Conservation (phyloP, 1,139 yeast genomes). For the Pichia sp. region DNA sequence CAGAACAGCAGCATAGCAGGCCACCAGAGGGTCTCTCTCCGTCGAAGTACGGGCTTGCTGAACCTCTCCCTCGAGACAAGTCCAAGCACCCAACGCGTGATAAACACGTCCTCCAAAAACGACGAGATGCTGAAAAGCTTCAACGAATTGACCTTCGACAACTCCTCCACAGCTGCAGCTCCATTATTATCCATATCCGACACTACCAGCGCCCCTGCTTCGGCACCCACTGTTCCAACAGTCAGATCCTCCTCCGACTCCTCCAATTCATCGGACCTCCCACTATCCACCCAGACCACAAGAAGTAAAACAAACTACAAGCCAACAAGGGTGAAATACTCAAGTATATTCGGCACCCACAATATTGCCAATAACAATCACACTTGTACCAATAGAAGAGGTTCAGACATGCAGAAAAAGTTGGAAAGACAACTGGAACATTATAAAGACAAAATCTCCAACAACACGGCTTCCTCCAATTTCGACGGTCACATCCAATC, state of each 20-base stretch:
- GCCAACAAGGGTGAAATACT: slow-evolving; percentile 5
- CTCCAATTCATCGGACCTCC: neutral
- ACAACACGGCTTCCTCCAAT: neutral
- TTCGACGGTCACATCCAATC: neutral
- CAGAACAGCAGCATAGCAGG: neutral
- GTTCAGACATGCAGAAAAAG: slow-evolving; percentile 15
- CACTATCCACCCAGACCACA: neutral
- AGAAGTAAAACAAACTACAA: slow-evolving; percentile 1
- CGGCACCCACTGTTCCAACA: neutral
- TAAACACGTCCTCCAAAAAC: slow-evolving; percentile 21
- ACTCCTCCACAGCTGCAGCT: neutral
- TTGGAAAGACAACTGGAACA: slow-evolving; percentile 13
- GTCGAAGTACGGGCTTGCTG: slow-evolving; percentile 38
- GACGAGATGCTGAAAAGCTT: slow-evolving; percentile 30
- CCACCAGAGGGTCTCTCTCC: slow-evolving; percentile 18
- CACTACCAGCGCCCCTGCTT: no score
- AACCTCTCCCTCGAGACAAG: slow-evolving; percentile 36
- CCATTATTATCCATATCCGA: neutral
- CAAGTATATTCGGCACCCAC: slow-evolving; percentile 7
- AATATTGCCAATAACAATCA: neutral
- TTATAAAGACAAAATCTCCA: slow-evolving; percentile 14
- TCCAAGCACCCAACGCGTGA: slow-evolving; percentile 18
- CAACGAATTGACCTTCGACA: slow-evolving; percentile 31
- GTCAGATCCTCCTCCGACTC: neutral
- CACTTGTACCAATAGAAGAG: neutral